phyloP scores from a whole-genome alignment of 768 basidiomycete species.

The Nevesoporus exiguus region DNA sequence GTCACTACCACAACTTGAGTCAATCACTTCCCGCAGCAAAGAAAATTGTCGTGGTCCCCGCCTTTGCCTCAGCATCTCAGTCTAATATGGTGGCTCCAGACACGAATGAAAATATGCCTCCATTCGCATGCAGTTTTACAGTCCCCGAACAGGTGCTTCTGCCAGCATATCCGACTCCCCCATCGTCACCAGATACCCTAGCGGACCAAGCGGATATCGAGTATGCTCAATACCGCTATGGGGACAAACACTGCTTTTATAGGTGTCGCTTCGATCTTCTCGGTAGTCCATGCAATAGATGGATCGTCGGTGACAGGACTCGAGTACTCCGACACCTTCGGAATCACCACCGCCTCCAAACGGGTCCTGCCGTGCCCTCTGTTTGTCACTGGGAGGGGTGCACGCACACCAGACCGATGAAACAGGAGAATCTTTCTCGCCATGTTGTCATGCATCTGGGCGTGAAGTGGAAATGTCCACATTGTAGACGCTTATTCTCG shows the following conservation, averaged over 20 bases:
- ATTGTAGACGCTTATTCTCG: constrained; percentile 25
- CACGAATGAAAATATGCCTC: constrained; percentile 1
- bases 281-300: constrained; percentile 25
- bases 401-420: constrained; percentile 23
- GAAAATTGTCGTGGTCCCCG: neutral
- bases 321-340: constrained; percentile 29
- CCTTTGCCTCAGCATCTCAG: constrained; percentile 1
- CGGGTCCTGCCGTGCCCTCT: constrained; percentile 10
- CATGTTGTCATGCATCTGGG: constrained; percentile 29
- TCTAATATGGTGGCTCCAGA: neutral
- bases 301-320: constrained; percentile 26
- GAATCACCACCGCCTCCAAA: constrained; percentile 20
- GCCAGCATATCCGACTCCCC: neutral
- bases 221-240: constrained; percentile 19
- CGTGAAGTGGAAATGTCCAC: constrained; percentile 30
- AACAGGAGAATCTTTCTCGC: constrained; percentile 32
- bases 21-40: constrained; percentile 1
- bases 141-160: neutral
- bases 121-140: neutral
- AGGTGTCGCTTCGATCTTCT: constrained; percentile 25
- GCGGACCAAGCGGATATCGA: constrained; percentile 24
- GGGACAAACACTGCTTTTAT: constrained; percentile 18
- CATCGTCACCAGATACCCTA: neutral
- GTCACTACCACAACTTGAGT: neutral
- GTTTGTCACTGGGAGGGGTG: constrained; percentile 26